Evolutionary conservation across 495 filamentous ascomycete species (phyloP).

Genomic region (Aspergillus leporis): DNA sequence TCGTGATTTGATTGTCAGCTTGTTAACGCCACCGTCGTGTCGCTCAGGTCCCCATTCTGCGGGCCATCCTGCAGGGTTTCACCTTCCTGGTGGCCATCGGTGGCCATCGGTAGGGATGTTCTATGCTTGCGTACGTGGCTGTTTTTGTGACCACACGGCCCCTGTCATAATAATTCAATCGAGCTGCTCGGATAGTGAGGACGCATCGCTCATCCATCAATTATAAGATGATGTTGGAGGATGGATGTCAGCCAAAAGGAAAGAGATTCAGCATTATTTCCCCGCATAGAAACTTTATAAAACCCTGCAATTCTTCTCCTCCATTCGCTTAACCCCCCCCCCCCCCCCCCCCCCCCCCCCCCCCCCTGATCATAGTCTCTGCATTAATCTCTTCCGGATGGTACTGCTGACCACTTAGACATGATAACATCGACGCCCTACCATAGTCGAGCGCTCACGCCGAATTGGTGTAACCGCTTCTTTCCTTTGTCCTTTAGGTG

Average conservation of each 20-base stretch:
- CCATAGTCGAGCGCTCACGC: not conserved
- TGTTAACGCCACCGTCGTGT: not conserved
- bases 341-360: not conserved
- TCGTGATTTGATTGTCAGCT: not conserved
- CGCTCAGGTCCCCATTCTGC: slow-evolving; percentile 2
- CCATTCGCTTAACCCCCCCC: not conserved
- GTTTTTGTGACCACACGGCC: not conserved
- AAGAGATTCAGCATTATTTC: not conserved
- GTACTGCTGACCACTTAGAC: not conserved
- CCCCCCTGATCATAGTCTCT: not conserved
- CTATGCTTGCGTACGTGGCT: not conserved
- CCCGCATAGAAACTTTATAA: slow-evolving; percentile 3
- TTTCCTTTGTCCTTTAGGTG: not conserved
- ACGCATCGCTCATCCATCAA: not conserved
- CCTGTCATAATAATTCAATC: not conserved
- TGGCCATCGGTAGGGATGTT: not conserved
- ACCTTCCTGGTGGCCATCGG: not conserved
- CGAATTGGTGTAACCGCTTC: not conserved
- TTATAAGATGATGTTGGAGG: not conserved
- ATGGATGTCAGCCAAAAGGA: not conserved
- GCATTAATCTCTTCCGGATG: not conserved
- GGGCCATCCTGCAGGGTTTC: slow-evolving; percentile 5
- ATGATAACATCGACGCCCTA: not conserved
- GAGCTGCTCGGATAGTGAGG: not conserved
- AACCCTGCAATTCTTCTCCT: not conserved